These are phyloP conservation scores for Ganoderma boninense DNA, from an alignment of 1,284 basidiomycete genomes.

Conservation along the genomic window DNA sequence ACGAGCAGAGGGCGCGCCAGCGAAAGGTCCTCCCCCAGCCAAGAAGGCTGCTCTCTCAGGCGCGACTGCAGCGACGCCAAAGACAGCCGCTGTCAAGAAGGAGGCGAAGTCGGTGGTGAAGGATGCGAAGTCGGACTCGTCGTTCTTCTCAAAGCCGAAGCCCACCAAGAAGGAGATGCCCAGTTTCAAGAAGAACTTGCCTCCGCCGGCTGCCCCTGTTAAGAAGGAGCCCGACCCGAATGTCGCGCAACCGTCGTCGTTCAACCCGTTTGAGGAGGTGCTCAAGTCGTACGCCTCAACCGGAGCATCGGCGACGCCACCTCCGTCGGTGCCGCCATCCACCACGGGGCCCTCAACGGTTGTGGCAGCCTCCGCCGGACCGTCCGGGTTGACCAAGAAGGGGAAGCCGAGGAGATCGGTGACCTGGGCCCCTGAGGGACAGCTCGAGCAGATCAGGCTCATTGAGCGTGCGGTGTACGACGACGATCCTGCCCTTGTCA, in stretches of 20 bases:
- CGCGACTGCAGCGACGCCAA: conserved; percentile 44
- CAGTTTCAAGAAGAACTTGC: conserved; percentile 72
- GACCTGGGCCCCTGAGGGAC: conserved; percentile 76
- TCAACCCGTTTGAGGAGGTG: conserved; percentile 82
- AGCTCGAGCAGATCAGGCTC: conserved; percentile 74
- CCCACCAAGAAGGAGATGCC: conserved; percentile 77
- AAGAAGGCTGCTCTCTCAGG: conserved; percentile 70
- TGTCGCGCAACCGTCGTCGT: conserved; percentile 78
- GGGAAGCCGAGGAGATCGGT: conserved; percentile 77
- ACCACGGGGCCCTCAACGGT: conserved; percentile 41
- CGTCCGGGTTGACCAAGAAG: conserved; percentile 48
- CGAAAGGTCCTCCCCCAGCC: conserved; percentile 60
- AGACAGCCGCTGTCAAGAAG: conserved; percentile 46
- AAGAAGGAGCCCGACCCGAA: conserved; percentile 66
- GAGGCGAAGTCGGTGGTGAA: conserved; percentile 52
- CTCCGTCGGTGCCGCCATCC: conserved; percentile 45
- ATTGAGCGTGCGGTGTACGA: conserved; percentile 88
- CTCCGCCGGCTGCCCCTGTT: conserved; percentile 49
- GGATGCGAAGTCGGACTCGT: conserved; percentile 82
- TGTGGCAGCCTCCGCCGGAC: conserved; percentile 44
- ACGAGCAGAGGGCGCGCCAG: conserved; percentile 60
- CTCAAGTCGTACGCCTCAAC: conserved; percentile 74
- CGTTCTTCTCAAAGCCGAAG: conserved; percentile 86
- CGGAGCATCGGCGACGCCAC: conserved; percentile 54
- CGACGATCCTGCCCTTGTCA: conserved; percentile 83